Base-by-base conservation (phyloP, 345 rosid genomes). In the Citrus unshiu region DNA sequence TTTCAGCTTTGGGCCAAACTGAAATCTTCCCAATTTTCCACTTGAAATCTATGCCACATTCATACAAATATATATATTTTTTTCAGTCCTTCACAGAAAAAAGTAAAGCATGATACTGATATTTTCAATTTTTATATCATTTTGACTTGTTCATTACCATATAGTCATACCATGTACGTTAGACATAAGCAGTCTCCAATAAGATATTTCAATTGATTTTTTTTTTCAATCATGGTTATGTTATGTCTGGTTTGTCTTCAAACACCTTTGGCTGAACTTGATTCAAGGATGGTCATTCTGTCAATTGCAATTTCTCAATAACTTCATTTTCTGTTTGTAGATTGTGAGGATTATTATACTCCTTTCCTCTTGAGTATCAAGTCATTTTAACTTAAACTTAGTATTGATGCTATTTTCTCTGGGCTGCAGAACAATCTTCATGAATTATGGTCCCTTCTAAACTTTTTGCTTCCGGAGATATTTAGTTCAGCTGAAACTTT, bases 401-500 rank as follows among this genome's bases (percentile, higher is more conserved):
- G 61, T 62, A 25, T 72, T 80, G 10, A 78, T 32, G 25, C 58
- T 71, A 13, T 78, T 39, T 67, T 60, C 74, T 64, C 60, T 39
- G 21, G 21, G 74, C 19, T 83, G 84, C 98, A 96, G 98, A 96
- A 96, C 88, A 96, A 96, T 85, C 98, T 96, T 84, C 98, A 96
- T 83, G 99, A 96, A 77, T 84, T 96, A 71, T 96, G 98, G 99
- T 86, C 98, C 79, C 99, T 96, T 82, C 97, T 96, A 68, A 96
- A 96, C 89, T 96, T 96, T 77, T 82, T 94, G 71, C 87, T 96
- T 51, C 98, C 98, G 0, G 98, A 96, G 90, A 93, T 96, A 65
- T 96, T 96, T 85, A 94, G 95, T 89, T 96, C 97, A n/a, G 97
- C 99, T 72, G 98, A 96, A 85, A 94, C 98, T 84, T 96, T 96